phyloP scores from a whole-genome alignment of 192 early-diverging fungal genomes.

The Pilaira anomala region DNA sequence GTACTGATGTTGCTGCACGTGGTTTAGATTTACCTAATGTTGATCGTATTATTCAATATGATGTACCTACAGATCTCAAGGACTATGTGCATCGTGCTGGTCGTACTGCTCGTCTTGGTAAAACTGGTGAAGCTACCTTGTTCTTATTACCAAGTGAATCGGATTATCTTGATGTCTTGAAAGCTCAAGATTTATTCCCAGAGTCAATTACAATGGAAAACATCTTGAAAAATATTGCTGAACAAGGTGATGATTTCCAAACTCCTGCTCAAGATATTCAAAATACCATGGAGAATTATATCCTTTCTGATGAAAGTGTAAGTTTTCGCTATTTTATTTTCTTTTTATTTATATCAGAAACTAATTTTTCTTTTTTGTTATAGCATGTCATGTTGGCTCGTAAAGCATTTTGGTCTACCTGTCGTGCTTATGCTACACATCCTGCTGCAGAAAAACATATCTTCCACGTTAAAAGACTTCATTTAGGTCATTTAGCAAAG shows the following conservation, averaged over 20 bases:
- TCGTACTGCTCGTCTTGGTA: constrained; percentile 92
- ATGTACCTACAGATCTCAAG: constrained; percentile 88
- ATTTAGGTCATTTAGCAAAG: constrained; percentile 96
- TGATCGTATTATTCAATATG: constrained; percentile 90
- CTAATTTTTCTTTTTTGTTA: constrained; percentile 16
- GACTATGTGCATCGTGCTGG: constrained; percentile 98
- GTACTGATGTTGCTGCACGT: constrained; percentile 96
- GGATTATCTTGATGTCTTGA: constrained; percentile 66
- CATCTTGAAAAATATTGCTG: constrained; percentile 54
- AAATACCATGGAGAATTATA: constrained; percentile 66
- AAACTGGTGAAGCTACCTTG: constrained; percentile 78
- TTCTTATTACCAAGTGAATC: constrained; percentile 91
- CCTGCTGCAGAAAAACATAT: constrained; percentile 77
- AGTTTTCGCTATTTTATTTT: constrained; percentile 28
- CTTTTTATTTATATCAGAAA: neutral
- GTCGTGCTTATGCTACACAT: constrained; percentile 95
- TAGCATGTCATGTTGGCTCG: constrained; percentile 60
- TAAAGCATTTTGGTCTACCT: constrained; percentile 81
- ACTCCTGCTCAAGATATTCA: constrained; percentile 48
- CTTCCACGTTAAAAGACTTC: constrained; percentile 93
- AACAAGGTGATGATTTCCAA: constrained; percentile 49
- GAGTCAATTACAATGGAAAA: constrained; percentile 54
- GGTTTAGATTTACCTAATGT: constrained; percentile 97
- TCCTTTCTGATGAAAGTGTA: constrained; percentile 62
- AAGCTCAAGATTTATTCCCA: constrained; percentile 57